phyloP scores from a whole-genome alignment of 2,329 filamentous ascomycete species.

The Talaromyces sp. region DNA sequence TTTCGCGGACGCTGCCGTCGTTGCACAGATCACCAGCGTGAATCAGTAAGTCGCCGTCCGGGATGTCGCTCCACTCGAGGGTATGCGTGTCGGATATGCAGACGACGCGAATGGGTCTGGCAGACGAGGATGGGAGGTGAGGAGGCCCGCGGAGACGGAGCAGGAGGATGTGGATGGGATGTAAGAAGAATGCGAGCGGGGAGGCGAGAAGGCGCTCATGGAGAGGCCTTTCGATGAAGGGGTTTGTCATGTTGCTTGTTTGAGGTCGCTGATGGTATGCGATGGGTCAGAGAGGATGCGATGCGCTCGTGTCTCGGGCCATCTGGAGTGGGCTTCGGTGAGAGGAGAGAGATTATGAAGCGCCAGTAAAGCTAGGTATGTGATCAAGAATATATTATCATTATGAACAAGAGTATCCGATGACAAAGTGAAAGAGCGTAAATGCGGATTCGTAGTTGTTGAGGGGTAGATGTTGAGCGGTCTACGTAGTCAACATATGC shows the following conservation, averaged over 20 bases:
- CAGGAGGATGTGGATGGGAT: constrained; percentile 61
- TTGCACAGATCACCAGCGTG: constrained; percentile 85
- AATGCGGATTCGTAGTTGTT: not conserved
- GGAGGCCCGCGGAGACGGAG: constrained; percentile 65
- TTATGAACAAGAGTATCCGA: not conserved
- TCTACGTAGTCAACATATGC: not conserved
- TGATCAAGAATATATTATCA: not conserved
- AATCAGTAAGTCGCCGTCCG: constrained; percentile 77
- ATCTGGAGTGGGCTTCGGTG: not conserved
- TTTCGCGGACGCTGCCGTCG: constrained; percentile 64
- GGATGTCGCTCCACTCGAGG: constrained; percentile 50
- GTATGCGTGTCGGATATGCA: constrained; percentile 87
- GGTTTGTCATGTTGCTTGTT: constrained; percentile 33
- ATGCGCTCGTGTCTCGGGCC: not conserved
- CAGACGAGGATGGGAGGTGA: constrained; percentile 52
- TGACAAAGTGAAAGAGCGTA: not conserved
- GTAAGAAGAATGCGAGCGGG: constrained; percentile 62
- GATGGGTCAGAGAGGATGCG: not conserved
- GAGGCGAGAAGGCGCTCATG: constrained; percentile 64
- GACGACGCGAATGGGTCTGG: constrained; percentile 65
- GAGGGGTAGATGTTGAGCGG: not conserved
- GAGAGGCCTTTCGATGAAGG: constrained; percentile 49
- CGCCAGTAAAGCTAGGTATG: not conserved
- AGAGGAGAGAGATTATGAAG: not conserved
- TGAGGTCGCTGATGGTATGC: not conserved